Conservation (phyloP, 1,139 yeast genomes). For the Barnettozyma hawaiiensis region DNA sequence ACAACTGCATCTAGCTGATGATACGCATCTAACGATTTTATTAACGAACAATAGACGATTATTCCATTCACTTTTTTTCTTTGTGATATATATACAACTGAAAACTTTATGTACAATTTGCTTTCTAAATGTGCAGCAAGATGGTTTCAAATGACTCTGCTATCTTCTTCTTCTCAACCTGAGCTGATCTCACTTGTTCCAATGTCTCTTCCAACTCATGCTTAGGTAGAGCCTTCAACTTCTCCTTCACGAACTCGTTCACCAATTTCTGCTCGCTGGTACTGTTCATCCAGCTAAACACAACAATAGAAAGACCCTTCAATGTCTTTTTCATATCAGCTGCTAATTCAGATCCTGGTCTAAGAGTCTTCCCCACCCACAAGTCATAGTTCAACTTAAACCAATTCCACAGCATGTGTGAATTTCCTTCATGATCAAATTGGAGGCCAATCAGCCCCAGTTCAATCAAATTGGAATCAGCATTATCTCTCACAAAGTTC, state of each 20-base stretch:
- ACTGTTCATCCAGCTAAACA: constrained; percentile 39
- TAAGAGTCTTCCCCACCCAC: constrained; percentile 42
- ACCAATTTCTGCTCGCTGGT: constrained; percentile 29
- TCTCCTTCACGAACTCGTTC: constrained; percentile 32
- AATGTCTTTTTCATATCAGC: constrained; percentile 37
- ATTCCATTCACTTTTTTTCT: background rate
- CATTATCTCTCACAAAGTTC: constrained; percentile 50
- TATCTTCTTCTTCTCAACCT: constrained; percentile 13
- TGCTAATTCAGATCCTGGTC: constrained; percentile 38
- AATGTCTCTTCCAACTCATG: constrained; percentile 30
- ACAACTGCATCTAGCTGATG: background rate
- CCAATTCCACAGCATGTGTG: constrained; percentile 46
- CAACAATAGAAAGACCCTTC: constrained; percentile 37
- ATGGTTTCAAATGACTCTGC: constrained; percentile 13
- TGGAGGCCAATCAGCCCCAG: constrained; percentile 48
- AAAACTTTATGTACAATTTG: too few species aligned
- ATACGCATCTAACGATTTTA: background rate
- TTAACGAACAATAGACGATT: background rate
- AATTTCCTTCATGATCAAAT: constrained; percentile 20
- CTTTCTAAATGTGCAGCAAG: background rate
- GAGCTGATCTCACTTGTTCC: constrained; percentile 24
- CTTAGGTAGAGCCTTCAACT: constrained; percentile 31
- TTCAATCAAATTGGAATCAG: constrained; percentile 50
- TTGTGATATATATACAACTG: background rate
- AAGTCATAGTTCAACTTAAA: constrained; percentile 44